These are phyloP conservation scores for Corylus avellana DNA, from an alignment of 306 rosid genomes.

Conservation along the genomic window DNA sequence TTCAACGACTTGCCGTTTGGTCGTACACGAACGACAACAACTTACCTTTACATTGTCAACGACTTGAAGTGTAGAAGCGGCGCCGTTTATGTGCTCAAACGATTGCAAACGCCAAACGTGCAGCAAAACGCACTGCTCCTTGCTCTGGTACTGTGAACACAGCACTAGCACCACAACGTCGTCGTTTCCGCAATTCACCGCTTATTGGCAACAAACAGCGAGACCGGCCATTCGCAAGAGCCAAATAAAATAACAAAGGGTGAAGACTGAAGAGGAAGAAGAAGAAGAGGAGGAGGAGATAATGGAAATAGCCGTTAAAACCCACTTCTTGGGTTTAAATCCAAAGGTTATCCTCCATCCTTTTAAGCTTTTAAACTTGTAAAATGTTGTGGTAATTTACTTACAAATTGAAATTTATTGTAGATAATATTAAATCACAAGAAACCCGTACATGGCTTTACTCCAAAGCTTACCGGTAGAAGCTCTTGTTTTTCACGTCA, in stretches of 20 bases:
- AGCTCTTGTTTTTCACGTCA: slow-evolving; percentile 36
- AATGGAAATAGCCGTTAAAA: slow-evolving; percentile 52
- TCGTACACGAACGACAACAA: not conserved
- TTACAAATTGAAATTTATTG: slow-evolving; percentile 15
- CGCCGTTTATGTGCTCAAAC: no score
- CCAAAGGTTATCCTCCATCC: slow-evolving; percentile 44
- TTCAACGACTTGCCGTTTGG: slow-evolving; percentile 3
- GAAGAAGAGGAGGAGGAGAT: not conserved
- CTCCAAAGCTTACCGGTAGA: slow-evolving; percentile 30
- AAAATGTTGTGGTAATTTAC: not conserved
- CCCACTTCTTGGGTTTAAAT: slow-evolving; percentile 33
- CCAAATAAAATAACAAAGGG: not conserved
- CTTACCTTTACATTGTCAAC: not conserved
- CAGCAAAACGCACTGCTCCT: not conserved
- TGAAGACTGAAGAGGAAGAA: not conserved
- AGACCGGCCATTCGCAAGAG: not conserved
- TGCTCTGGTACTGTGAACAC: not conserved
- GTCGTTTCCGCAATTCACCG: not conserved
- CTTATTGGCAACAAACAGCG: not conserved
- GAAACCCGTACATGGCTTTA: slow-evolving; percentile 28
- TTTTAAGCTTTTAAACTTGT: not conserved
- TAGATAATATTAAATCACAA: slow-evolving; percentile 37
- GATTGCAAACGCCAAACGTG: not conserved
- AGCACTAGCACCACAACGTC: not conserved
- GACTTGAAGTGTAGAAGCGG: no score